Evolutionary conservation across 2,329 filamentous ascomycete species (phyloP).

Genomic region (Davidsoniella eucalypti): DNA sequence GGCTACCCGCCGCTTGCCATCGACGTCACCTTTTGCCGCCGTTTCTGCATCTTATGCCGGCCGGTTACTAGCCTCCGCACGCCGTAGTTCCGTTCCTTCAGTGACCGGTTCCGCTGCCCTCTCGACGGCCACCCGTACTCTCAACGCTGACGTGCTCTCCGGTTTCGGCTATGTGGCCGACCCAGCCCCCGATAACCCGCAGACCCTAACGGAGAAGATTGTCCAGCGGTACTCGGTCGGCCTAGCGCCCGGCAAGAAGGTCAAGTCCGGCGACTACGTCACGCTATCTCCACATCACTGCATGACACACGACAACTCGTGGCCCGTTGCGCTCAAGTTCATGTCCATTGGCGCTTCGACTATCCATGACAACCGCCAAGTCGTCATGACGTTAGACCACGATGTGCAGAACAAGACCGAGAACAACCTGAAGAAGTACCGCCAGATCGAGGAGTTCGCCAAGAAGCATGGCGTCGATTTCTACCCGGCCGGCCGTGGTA

Average conservation of each 20-base stretch:
- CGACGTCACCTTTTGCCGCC: no score
- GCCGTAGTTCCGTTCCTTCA: not conserved
- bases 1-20: slow-evolving; percentile 6
- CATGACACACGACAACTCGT: slow-evolving; percentile 81
- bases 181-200: slow-evolving; percentile 27
- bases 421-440: slow-evolving; percentile 68
- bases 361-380: slow-evolving; percentile 37
- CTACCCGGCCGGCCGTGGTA: slow-evolving; percentile 61
- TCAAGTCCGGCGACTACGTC: slow-evolving; percentile 72
- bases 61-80: not conserved
- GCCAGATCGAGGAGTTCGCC: slow-evolving; percentile 68
- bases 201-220: slow-evolving; percentile 87
- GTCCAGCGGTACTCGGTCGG: slow-evolving; percentile 69
- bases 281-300: slow-evolving; percentile 37
- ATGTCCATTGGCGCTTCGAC: slow-evolving; percentile 61
- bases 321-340: slow-evolving; percentile 59
- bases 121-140: slow-evolving; percentile 13
- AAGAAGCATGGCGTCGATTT: slow-evolving; percentile 60
- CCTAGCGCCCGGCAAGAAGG: slow-evolving; percentile 55
- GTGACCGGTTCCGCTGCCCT: not conserved
- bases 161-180: slow-evolving; percentile 4
- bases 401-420: slow-evolving; percentile 74
- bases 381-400: slow-evolving; percentile 57
- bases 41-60: not conserved
- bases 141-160: slow-evolving; percentile 5